These are phyloP conservation scores for Phytopythium aichiense DNA, from an alignment of 352 stramenopile species.

Conservation along the genomic window DNA sequence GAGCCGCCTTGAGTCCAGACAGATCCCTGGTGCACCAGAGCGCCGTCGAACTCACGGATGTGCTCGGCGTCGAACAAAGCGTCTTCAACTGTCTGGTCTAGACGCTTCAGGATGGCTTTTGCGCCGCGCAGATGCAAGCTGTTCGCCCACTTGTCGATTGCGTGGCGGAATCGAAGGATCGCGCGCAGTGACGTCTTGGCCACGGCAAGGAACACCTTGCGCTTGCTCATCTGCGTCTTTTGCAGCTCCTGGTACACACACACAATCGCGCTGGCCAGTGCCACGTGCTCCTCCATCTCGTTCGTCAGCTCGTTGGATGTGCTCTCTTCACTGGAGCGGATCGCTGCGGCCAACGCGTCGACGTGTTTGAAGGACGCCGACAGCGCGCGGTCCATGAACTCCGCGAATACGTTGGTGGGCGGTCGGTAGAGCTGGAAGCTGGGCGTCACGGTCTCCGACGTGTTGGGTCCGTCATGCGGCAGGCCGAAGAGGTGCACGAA, in stretches of 20 bases:
- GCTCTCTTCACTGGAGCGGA: background rate
- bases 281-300: constrained; percentile 23
- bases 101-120: constrained; percentile 13
- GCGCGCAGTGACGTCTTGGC: constrained; percentile 73
- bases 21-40: constrained; percentile 25
- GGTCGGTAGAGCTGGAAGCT: constrained; percentile 79
- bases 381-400: constrained; percentile 62
- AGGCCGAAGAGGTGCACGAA: constrained; percentile 70
- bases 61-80: constrained; percentile 78
- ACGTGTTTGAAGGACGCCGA: constrained; percentile 20
- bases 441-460: constrained; percentile 5
- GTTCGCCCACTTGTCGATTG: constrained; percentile 25
- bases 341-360: background rate
- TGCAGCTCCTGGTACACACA: constrained; percentile 78
- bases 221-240: constrained; percentile 84
- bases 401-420: constrained; percentile 69
- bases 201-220: constrained; percentile 81
- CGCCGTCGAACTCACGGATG: constrained; percentile 66
- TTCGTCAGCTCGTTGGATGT: background rate
- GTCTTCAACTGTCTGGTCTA: constrained; percentile 66
- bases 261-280: constrained; percentile 44
- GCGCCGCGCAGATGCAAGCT: constrained; percentile 13
- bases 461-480: constrained; percentile 6
- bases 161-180: constrained; percentile 51
- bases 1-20: background rate